Base-by-base conservation (phyloP, 2,329 filamentous ascomycete genomes). In the Plectosphaerella plurivora region DNA sequence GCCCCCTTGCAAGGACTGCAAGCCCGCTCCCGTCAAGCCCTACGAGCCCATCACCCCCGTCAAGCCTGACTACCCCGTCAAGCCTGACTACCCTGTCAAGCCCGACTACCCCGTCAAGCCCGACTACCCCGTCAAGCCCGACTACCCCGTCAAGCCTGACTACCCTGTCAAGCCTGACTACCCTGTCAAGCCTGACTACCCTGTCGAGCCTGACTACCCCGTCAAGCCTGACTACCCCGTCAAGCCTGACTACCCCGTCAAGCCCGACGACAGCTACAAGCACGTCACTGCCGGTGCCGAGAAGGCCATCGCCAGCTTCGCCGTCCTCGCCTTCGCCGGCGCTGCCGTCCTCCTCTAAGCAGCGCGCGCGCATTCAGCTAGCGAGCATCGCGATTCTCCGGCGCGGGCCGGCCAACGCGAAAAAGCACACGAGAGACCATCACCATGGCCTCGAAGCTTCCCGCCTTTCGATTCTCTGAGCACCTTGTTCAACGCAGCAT, bases 1-100 rank as follows among this genome's bases (percentile, higher is more conserved):
- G 47, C 67, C 66, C 63, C 49, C 60, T 35, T 51, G 55, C 14
- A 50, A 61, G 2, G 48, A 58, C 44, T 70, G 66, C 60, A 45
- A 51, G n/a, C 52, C 57, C 3, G 57, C 59, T 5, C 52, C 55
- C 28, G 45, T 52, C 12, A 52, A 46, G 16, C 16, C 45, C 12
- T 44, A 47, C 45, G 4, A 50, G 37, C 52, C 53, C 51, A 18
- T 49, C 50, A 37, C 18, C 14, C 51, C 53, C 2, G 47, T 45
- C 7, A 35, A 22, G 11, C 20, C 36, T 12, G 46, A 18, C 16
- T 16, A 37, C n/a, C 25, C 51, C 5, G 51, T n/a, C 37, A 41
- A 41, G 15, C 15, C 15, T n/a, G 37, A 41, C 46, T 14, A 14
- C 48, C 36, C 15, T 22, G 36, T 7, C 37, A 39, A 39, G 37